Percentiles rank a stretch among this genome's conserved stretches.
These are phyloP conservation scores for Pulveroboletus sp. DNA, from an alignment of 768 basidiomycete genomes.

Conservation along the genomic window DNA sequence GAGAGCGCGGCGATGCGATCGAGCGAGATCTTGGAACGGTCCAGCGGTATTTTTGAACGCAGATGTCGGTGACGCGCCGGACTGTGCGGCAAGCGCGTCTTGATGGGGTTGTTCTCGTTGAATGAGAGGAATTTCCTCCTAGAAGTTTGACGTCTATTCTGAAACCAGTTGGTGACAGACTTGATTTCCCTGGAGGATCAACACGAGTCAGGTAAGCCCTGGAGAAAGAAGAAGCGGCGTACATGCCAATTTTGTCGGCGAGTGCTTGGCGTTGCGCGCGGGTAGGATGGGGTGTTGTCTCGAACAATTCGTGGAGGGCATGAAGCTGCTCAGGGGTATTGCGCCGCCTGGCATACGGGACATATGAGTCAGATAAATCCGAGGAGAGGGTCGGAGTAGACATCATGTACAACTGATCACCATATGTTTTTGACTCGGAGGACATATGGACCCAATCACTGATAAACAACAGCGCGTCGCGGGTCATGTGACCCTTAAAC, in stretches of 20 bases:
- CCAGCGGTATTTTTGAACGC: conserved; percentile 13
- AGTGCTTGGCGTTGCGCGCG: conserved; percentile 40
- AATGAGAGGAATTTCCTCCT: conserved; percentile 19
- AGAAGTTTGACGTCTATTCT: conserved; percentile 66
- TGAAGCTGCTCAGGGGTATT: conserved; percentile 34
- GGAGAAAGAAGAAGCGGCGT: not conserved
- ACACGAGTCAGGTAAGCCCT: conserved; percentile 5
- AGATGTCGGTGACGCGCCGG: conserved; percentile 5
- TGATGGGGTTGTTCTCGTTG: conserved; percentile 24
- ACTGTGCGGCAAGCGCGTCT: conserved; percentile 1
- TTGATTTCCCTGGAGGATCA: conserved; percentile 50
- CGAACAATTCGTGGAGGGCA: conserved; percentile 35
- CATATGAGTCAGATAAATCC: conserved; percentile 7
- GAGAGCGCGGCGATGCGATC: conserved; percentile 29
- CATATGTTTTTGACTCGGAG: not conserved
- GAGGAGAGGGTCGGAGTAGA: not conserved
- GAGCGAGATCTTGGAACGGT: conserved; percentile 29
- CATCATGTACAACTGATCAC: conserved; percentile 8
- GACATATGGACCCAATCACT: conserved; percentile 13
- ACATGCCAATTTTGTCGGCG: conserved; percentile 40
- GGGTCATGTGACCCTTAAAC: conserved; percentile 24
- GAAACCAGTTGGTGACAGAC: conserved; percentile 77
- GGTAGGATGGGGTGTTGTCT: conserved; percentile 37
- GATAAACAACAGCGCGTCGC: conserved; percentile 17
- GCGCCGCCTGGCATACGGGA: conserved; percentile 30